A percentile compares a stretch with the other conserved stretches of the same genome.
These are phyloP conservation scores for Solanum chaucha DNA, from an alignment of 257 asterid species.

Conservation along the genomic window DNA sequence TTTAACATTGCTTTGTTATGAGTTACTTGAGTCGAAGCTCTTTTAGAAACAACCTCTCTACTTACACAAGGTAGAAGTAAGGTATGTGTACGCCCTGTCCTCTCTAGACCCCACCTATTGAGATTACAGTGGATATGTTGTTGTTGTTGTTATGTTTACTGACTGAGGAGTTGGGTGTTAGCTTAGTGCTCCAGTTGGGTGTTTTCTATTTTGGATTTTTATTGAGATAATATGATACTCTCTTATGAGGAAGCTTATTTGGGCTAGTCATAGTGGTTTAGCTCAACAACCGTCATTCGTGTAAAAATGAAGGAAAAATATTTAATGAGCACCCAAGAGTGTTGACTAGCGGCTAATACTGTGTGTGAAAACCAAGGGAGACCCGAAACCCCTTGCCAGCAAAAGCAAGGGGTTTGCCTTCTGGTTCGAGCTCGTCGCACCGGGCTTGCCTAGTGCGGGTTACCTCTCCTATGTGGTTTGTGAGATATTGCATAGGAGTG, in stretches of 20 bases:
- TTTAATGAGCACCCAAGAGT: background rate
- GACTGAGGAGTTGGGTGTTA: background rate
- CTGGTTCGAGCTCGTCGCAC: background rate
- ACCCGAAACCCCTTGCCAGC: background rate
- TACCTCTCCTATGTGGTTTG: background rate
- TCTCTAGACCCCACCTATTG: background rate
- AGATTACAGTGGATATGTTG: background rate
- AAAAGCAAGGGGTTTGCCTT: background rate
- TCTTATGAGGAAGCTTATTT: background rate
- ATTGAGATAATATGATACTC: background rate
- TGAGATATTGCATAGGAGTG: background rate
- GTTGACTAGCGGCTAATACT: background rate
- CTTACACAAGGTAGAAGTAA: background rate
- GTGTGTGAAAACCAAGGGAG: background rate
- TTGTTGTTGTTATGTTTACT: background rate
- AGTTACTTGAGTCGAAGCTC: background rate
- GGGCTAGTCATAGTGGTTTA: background rate
- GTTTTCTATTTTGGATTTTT: background rate
- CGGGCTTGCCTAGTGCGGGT: background rate
- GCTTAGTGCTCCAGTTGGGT: background rate
- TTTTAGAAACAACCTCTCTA: background rate
- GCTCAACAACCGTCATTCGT: background rate
- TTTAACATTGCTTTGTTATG: background rate
- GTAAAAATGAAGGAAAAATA: background rate
- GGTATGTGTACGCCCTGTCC: background rate